Evolutionary conservation across 148 eudicot species (phyloP).

Genomic region (Simmondsia chinensis): DNA sequence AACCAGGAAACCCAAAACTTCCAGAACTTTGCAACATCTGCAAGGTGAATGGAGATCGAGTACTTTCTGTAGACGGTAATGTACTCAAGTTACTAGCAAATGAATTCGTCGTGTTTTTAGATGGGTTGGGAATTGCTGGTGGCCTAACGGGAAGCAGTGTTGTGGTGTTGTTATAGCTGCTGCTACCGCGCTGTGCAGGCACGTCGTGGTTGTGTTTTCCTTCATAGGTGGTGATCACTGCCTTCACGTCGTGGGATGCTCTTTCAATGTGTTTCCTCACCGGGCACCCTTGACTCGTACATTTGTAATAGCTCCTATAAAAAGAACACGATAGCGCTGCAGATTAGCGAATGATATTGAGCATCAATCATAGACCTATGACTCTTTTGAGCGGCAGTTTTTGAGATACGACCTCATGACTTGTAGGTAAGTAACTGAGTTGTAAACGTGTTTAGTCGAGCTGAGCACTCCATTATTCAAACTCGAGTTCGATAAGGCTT

Average conservation of each 20-base stretch:
- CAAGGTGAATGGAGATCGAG: conserved; percentile 35
- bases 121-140: conserved; percentile 21
- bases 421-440: too few relatives aligned
- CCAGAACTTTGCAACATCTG: conserved; percentile 40
- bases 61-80: conserved; percentile 7
- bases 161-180: conserved; percentile 18
- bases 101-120: conserved; percentile 15
- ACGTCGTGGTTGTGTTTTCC: conserved; percentile 80
- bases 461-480: too few relatives aligned
- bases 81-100: conserved; percentile 9
- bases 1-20: conserved; percentile 32
- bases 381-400: too few relatives aligned
- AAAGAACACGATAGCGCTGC: too few relatives aligned
- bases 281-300: conserved; percentile 57
- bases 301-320: conserved; percentile 81
- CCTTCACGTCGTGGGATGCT: conserved; percentile 56
- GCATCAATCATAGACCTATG: too few relatives aligned
- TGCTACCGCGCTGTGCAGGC: conserved; percentile 78
- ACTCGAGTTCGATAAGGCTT: too few relatives aligned
- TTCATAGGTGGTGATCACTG: conserved; percentile 72
- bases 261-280: conserved; percentile 85
- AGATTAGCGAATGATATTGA: too few relatives aligned
- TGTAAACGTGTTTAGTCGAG: too few relatives aligned
- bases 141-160: conserved; percentile 47
- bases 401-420: too few relatives aligned